phyloP scores from a whole-genome alignment of 805 yeast genomes.

The Peterozyma xylosa region DNA sequence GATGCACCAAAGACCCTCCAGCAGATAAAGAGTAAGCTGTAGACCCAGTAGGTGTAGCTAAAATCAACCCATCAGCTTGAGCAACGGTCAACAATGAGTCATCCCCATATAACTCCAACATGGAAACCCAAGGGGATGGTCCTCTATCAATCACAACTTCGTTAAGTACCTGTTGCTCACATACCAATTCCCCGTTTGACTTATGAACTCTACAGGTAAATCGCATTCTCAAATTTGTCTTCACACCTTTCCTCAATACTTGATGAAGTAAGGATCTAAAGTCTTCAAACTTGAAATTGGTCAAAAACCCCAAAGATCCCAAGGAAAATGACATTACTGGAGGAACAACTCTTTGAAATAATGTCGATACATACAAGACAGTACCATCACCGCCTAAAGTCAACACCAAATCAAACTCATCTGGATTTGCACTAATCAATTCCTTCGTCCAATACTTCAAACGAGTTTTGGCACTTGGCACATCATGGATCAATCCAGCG shows the following conservation, averaged over 20 bases:
- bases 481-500: constrained; percentile 37
- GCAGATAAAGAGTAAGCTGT: constrained; percentile 95
- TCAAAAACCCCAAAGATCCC: constrained; percentile 89
- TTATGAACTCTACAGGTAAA: constrained; percentile 71
- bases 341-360: constrained; percentile 82
- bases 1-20: constrained; percentile 92
- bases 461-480: constrained; percentile 35
- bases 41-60: constrained; percentile 94
- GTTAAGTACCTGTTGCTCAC: constrained; percentile 75
- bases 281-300: constrained; percentile 75
- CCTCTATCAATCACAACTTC: constrained; percentile 92
- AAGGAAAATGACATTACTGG: constrained; percentile 85
- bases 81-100: constrained; percentile 79
- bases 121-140: constrained; percentile 86
- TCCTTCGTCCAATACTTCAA: constrained; percentile 66
- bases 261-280: constrained; percentile 51
- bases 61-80: constrained; percentile 88
- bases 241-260: constrained; percentile 65
- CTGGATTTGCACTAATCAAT: constrained; percentile 37
- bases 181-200: constrained; percentile 43
- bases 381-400: constrained; percentile 98
- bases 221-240: constrained; percentile 78
- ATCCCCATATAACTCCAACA: constrained; percentile 85
- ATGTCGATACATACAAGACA: constrained; percentile 77
- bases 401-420: constrained; percentile 64